Evolutionary conservation across 805 yeast species (phyloP), one percentile per base, ranked within the genome.

Genomic region (Lachancea mirantina): DNA sequence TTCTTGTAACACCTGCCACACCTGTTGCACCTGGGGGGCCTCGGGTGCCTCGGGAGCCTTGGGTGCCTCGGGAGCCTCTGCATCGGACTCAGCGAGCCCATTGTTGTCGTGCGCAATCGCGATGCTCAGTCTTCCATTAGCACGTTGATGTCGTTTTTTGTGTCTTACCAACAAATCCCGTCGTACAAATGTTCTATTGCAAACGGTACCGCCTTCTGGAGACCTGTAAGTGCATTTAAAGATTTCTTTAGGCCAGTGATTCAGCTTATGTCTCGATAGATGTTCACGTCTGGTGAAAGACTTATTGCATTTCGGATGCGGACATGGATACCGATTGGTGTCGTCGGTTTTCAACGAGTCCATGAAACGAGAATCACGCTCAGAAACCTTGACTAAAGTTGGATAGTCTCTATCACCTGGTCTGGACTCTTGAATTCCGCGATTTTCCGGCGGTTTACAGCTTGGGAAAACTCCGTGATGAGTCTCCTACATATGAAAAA

Each of bases 111-210:
- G 32, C 14, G 42, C 26, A 21, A 38, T 29, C 7, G 42, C 42
- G 14, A 18, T 29, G 19, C 41, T 44, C 7, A 55, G 13, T 6
- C 26, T 11, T n/a, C 26, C 26, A n/a, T 23, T 23, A n/a, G n/a
- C 13, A 7, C 13, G 10, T n/a, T 14, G 51, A 52, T 72, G 62
- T 44, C 76, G 34, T 57, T 59, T 48, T 47, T 52, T 43, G 50
- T 74, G 65, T 55, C 80, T 47, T 5, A 48, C 49, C 18, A 69
- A 59, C 27, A 77, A 55, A 47, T 77, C 84, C 39, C 64, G 69
- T 23, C 84, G 54, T 1, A 77, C 83, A 62, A 77, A 77, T 0
- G 76, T 70, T 50, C 72, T 74, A 3, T 67, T 67, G 52, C 84
- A 77, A 4, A 55, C 51, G 8, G 65, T 51, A 13, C 43, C 40